Evolutionary conservation across 1,139 yeast genomes (phyloP).

Genomic region (Zhuliangozyma parablackwelliae): DNA sequence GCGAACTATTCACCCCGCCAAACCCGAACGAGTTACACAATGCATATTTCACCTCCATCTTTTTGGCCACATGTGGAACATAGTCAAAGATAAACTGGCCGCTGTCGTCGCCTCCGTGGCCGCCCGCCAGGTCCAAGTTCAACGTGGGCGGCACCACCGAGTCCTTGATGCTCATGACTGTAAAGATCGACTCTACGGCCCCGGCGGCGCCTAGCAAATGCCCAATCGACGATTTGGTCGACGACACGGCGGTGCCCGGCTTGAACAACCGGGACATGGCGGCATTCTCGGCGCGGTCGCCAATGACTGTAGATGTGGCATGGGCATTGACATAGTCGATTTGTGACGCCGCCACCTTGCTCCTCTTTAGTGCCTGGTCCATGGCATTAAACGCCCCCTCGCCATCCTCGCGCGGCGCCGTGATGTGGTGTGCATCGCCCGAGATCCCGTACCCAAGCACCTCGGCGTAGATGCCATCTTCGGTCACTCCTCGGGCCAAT

Average conservation of each 20-base stretch:
- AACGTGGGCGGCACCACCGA: conserved; percentile 73
- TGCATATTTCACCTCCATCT: conserved; percentile 49
- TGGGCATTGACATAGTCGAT: conserved; percentile 89
- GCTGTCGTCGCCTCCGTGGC: conserved; percentile 33
- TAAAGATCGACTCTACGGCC: conserved; percentile 82
- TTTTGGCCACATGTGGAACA: conserved; percentile 46
- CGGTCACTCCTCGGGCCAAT: conserved; percentile 47
- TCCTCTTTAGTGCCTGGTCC: conserved; percentile 63
- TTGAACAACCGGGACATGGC: conserved; percentile 61
- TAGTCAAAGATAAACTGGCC: conserved; percentile 54
- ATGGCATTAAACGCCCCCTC: conserved; percentile 83
- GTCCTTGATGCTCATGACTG: conserved; percentile 60
- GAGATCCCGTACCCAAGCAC: conserved; percentile 83
- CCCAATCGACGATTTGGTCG: conserved; percentile 91
- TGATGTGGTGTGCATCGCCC: conserved; percentile 90
- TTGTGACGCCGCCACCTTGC: conserved; percentile 36
- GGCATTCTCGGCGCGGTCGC: conserved; percentile 81
- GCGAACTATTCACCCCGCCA: conserved; percentile 90
- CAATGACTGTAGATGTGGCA: conserved; percentile 88
- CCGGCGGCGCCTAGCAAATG: conserved; percentile 97
- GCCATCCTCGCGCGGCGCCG: conserved; percentile 83
- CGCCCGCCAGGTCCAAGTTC: conserved; percentile 57
- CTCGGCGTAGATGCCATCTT: conserved; percentile 68
- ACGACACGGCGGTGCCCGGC: conserved; percentile 49
- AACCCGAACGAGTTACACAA: conserved; percentile 92